phyloP scores from a whole-genome alignment of 1,284 basidiomycete species.

The Moesziomyces globuligerus region DNA sequence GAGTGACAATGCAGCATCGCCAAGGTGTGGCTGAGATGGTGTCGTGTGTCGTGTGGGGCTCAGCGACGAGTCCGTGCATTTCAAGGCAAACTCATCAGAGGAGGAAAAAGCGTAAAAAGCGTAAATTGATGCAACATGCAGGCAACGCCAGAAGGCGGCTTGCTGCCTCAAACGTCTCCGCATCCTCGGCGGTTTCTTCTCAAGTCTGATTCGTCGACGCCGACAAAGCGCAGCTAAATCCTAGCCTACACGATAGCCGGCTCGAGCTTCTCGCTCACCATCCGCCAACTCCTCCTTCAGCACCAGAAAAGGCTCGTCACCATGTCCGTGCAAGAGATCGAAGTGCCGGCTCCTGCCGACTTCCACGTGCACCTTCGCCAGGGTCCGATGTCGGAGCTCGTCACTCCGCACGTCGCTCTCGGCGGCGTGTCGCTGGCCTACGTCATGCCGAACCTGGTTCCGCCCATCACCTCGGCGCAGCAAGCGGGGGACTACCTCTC shows the following conservation, averaged over 20 bases:
- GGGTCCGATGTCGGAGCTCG: slow-evolving; percentile 78
- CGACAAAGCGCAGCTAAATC: slow-evolving; percentile 2
- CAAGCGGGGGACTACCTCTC: slow-evolving; percentile 84
- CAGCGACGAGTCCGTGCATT: slow-evolving; percentile 17
- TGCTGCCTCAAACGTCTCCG: not conserved
- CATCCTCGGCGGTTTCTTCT: slow-evolving; percentile 24
- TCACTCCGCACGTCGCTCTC: slow-evolving; percentile 86
- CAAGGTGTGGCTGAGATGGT: not conserved
- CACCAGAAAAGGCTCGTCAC: not conserved
- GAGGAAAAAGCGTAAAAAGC: slow-evolving; percentile 1
- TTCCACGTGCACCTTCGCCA: slow-evolving; percentile 98
- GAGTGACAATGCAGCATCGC: not conserved
- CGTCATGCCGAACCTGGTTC: slow-evolving; percentile 97
- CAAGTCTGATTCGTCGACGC: not conserved
- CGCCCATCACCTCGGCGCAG: slow-evolving; percentile 87
- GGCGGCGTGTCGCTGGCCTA: slow-evolving; percentile 93
- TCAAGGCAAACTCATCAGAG: not conserved
- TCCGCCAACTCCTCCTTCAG: not conserved
- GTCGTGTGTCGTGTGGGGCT: not conserved
- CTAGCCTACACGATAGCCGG: not conserved
- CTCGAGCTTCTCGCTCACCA: not conserved
- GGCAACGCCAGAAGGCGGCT: slow-evolving; percentile 4
- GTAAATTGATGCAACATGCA: not conserved
- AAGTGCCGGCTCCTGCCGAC: slow-evolving; percentile 66
- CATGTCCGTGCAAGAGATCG: slow-evolving; percentile 41